A percentile compares a stretch with the other conserved stretches of the same genome.
Conservation (phyloP, 148 eudicot species). For the Dianthus caryophyllus region DNA sequence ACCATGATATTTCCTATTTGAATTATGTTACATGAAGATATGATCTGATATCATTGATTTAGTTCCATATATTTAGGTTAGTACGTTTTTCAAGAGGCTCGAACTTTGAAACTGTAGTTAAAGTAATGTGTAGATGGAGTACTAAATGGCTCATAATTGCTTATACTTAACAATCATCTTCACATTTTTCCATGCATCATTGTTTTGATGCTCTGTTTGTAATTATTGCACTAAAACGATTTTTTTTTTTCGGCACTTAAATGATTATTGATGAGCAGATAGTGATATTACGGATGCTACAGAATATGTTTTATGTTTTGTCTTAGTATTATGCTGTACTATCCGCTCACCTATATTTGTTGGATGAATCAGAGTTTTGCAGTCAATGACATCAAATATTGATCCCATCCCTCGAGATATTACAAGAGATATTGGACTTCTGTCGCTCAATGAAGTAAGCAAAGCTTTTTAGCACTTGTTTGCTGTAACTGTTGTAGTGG, state of each 20-base stretch:
- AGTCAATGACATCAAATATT: conserved; percentile 45
- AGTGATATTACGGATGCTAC: not conserved
- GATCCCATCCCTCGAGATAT: conserved; percentile 85
- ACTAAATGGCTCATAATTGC: not conserved
- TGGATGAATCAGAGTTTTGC: conserved; percentile 50
- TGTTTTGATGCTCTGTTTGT: not conserved
- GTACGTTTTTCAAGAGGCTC: too few species aligned
- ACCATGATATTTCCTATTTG: not conserved
- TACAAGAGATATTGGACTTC: conserved; percentile 57
- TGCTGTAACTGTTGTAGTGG: conserved; percentile 2
- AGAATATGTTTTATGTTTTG: not conserved
- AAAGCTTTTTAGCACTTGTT: conserved; percentile 7
- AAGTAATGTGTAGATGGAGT: not conserved
- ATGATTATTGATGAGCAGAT: not conserved
- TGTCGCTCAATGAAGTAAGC: conserved; percentile 75
- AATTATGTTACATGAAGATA: not conserved
- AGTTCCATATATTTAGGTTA: too few species aligned
- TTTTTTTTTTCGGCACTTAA: not conserved
- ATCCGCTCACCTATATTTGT: not conserved
- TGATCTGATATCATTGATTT: not conserved
- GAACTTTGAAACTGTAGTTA: too few species aligned
- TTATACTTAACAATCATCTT: not conserved
- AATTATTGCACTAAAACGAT: too few species aligned
- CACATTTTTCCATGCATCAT: not conserved
- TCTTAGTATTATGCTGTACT: not conserved